Evolutionary conservation across 1,284 basidiomycete genomes (phyloP), one percentile per base, ranked within the genome.

Genomic region (Microbotryomycetes sp.): DNA sequence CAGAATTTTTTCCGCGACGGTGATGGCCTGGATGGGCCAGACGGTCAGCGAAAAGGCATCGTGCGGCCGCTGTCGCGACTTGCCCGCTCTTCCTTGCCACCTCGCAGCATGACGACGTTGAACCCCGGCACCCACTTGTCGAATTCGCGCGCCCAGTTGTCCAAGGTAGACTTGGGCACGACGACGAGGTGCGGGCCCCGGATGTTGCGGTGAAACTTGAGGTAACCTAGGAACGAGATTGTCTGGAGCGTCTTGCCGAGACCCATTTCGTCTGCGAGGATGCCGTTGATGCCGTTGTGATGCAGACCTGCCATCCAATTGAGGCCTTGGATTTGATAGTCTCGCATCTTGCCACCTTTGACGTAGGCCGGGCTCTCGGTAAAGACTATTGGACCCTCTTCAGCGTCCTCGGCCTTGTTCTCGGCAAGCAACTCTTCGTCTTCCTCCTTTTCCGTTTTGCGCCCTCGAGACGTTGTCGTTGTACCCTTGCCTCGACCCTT

Each of bases 171-270:
- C 75, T 98, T 98, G 29, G 96, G 96, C 2, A 98, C 96, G 59
- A 97, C 89, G 69, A 99, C 85, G 26, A 98, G 82, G 75, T 97
- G 93, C 16, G 90, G 91, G 1, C 94, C 92, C 18, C 77, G 70
- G 56, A 83, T 87, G 66, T 83, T 81, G 35, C 82, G 83, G 76
- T 91, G 86, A 75, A 92, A 87, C 72, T 88, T 89, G 65, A 98
- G 86, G 75, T 96, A 98, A 0, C 91, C 85, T 28, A 99, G 84
- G 82, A 98, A 99, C 0, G 94, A 88, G 71, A 98, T 96, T 0
- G 93, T 98, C 79, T 99, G 94, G 0, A 97, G 80, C 0, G 94
- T 98, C 81, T 98, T 98, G 41, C 96, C 94, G 31, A 98, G 85
- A 77, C 94, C 94, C 91, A 94, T 96, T 75, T 94, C 91, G 70